Percentiles rank a stretch among this genome's conserved stretches.
These are phyloP conservation scores for Lasiosphaeria ovina DNA, from an alignment of 495 filamentous ascomycete genomes.

Conservation along the genomic window DNA sequence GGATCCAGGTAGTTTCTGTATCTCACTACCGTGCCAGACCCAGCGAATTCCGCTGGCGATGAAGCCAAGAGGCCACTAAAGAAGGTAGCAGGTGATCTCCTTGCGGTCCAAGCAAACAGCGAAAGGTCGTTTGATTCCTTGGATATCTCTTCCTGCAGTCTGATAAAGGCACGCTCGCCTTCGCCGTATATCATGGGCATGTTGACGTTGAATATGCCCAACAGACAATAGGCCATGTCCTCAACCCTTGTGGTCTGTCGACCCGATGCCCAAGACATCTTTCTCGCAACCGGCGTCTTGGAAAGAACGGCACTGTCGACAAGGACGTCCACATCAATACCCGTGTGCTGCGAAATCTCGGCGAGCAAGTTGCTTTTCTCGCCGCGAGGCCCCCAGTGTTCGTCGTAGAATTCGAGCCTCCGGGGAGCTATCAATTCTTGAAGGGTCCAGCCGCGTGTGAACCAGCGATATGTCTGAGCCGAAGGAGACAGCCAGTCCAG, in stretches of 20 bases:
- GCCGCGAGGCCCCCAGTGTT: constrained; percentile 13
- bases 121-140: constrained; percentile 28
- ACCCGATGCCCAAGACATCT: constrained; percentile 37
- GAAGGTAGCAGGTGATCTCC: background rate
- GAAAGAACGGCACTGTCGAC: background rate
- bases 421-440: constrained; percentile 14
- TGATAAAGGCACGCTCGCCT: constrained; percentile 23
- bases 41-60: background rate
- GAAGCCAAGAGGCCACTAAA: background rate
- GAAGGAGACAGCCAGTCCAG: background rate
- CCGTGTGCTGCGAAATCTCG: background rate
- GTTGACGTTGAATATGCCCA: constrained; percentile 37
- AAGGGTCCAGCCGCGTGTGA: no score
- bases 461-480: background rate
- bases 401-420: constrained; percentile 10
- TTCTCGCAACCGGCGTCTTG: constrained; percentile 17
- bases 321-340: constrained; percentile 5
- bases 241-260: constrained; percentile 26
- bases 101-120: constrained; percentile 27
- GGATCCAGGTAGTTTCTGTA: background rate
- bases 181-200: constrained; percentile 40
- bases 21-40: background rate
- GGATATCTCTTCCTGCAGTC: constrained; percentile 33
- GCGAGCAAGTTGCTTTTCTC: background rate
- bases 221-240: constrained; percentile 36